phyloP scores from a whole-genome alignment of 441 rosid species.

The Brassica hybrid region DNA sequence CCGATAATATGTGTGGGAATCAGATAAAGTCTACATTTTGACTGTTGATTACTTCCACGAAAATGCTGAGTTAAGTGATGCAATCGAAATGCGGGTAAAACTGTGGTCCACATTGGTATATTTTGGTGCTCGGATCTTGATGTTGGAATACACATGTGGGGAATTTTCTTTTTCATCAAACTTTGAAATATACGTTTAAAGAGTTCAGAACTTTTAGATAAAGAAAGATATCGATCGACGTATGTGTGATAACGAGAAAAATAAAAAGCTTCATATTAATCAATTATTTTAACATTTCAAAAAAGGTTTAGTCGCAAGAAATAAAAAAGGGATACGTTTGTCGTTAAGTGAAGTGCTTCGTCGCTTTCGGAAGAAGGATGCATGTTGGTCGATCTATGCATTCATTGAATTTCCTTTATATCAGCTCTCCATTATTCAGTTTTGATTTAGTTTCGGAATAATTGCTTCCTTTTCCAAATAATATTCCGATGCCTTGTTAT shows the following conservation, averaged over 20 bases:
- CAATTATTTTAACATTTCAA: neutral
- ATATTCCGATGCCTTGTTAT: neutral
- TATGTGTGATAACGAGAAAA: neutral
- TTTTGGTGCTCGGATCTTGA: constrained; percentile 28
- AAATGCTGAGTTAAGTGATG: constrained; percentile 2
- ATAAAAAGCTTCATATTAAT: neutral
- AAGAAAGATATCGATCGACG: neutral
- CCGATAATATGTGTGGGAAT: constrained; percentile 29
- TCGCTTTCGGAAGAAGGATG: constrained; percentile 38
- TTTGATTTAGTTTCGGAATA: constrained; percentile 18
- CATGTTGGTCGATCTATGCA: constrained; percentile 42
- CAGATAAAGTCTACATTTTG: constrained; percentile 31
- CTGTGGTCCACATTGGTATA: constrained; percentile 27
- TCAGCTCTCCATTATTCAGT: neutral
- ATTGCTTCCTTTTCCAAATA: neutral
- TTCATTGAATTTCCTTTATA: constrained; percentile 30
- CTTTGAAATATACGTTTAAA: neutral
- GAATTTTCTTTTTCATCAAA: neutral
- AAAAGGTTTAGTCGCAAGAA: neutral
- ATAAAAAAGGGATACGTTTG: constrained; percentile 22
- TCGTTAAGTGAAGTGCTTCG: constrained; percentile 37
- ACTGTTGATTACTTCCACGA: constrained; percentile 39
- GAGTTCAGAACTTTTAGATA: constrained; percentile 5
- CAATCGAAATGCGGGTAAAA: constrained; percentile 27
- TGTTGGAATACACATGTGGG: constrained; percentile 14